These are phyloP conservation scores for Komagataella pastoris DNA, from an alignment of 805 yeast genomes.

Conservation along the genomic window DNA sequence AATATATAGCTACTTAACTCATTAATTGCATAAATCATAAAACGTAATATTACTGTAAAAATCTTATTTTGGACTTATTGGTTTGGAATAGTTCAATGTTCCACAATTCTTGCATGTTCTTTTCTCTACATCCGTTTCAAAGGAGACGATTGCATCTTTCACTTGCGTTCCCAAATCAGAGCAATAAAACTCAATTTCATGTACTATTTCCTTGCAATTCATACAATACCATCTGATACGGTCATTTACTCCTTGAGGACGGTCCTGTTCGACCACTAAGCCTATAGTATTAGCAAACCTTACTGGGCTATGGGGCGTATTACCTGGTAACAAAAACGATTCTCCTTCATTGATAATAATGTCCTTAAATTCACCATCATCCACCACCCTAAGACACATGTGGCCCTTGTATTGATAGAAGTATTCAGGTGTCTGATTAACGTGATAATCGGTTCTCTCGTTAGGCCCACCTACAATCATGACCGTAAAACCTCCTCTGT, in stretches of 20 bases:
- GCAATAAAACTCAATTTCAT: conserved; percentile 63
- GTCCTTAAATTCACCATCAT: conserved; percentile 63
- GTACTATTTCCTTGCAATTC: conserved; percentile 48
- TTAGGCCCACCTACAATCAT: conserved; percentile 97
- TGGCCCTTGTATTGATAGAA: conserved; percentile 79
- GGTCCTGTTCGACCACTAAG: conserved; percentile 81
- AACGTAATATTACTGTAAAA: conserved; percentile 5
- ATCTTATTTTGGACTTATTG: conserved; percentile 10
- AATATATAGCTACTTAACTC: background rate
- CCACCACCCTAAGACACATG: conserved; percentile 77
- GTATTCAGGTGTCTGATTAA: conserved; percentile 91
- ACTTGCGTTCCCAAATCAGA: conserved; percentile 83
- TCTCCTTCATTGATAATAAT: conserved; percentile 74
- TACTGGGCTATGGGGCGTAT: conserved; percentile 83
- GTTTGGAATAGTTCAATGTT: conserved; percentile 54
- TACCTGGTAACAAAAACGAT: conserved; percentile 75
- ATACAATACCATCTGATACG: conserved; percentile 81
- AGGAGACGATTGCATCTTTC: conserved; percentile 62
- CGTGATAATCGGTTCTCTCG: conserved; percentile 85
- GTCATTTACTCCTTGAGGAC: conserved; percentile 63
- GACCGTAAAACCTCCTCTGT: conserved; percentile 84
- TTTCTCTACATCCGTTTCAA: conserved; percentile 46
- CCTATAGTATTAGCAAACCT: conserved; percentile 81
- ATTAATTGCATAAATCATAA: conserved; percentile 3
- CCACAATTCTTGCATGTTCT: conserved; percentile 73